A percentile compares a stretch with the other conserved stretches of the same genome.
Conservation (phyloP, 163 green algal genomes). For the Volvox carteri region DNA sequence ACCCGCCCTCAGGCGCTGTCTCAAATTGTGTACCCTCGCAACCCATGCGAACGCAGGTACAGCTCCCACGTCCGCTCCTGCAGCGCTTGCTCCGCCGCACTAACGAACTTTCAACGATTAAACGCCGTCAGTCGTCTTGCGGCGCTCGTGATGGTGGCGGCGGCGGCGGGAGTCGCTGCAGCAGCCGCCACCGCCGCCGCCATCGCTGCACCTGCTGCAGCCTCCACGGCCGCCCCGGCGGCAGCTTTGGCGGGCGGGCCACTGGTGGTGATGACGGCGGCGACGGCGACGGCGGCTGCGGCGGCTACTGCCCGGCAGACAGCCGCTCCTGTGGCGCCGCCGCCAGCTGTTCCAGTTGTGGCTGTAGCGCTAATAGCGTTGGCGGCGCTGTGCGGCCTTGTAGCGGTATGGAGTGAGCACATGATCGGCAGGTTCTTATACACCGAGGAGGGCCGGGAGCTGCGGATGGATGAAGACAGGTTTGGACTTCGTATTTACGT, state of each 20-base stretch:
- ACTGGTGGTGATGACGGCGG: background rate
- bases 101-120: background rate
- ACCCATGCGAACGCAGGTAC: constrained; percentile 33
- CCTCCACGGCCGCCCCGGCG: background rate
- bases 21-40: too few species aligned
- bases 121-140: background rate
- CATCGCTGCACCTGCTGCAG: background rate
- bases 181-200: background rate
- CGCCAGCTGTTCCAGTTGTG: background rate
- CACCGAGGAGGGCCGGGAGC: constrained; percentile 35
- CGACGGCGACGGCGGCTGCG: background rate
- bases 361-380: background rate
- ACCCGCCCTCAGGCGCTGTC: too few species aligned
- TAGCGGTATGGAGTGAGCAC: background rate
- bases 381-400: background rate
- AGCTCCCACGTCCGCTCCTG: constrained; percentile 34
- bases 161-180: background rate
- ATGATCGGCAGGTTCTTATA: constrained; percentile 23
- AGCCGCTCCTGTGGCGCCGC: background rate
- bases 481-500: too few species aligned
- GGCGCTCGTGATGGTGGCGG: background rate
- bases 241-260: background rate
- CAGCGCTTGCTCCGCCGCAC: constrained; percentile 25
- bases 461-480: constrained; percentile 35
- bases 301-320: background rate